phyloP scores from a whole-genome alignment of 352 stramenopile genomes.

The Hyaloperonospora brassicae region DNA sequence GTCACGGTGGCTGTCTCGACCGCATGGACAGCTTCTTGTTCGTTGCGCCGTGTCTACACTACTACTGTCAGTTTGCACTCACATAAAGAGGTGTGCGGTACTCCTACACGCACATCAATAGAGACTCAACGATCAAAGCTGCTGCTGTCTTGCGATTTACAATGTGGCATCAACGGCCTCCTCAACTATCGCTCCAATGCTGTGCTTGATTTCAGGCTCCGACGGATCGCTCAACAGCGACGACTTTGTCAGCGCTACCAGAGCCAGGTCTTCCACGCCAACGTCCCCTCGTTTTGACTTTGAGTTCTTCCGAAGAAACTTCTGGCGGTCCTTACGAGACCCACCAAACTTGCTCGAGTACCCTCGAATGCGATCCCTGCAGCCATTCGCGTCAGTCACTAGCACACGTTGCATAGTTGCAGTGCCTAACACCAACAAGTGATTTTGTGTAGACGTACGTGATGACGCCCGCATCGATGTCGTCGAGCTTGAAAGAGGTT shows the following conservation, averaged over 20 bases:
- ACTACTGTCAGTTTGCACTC: constrained; percentile 32
- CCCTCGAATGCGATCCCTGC: constrained; percentile 58
- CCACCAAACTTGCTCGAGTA: constrained; percentile 71
- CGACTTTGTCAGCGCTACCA: constrained; percentile 17
- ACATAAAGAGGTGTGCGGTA: neutral
- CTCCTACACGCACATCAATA: constrained; percentile 7
- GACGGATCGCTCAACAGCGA: constrained; percentile 6
- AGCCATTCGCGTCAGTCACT: neutral
- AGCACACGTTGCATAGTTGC: too few species aligned
- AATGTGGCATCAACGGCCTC: constrained; percentile 51
- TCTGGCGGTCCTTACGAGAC: constrained; percentile 52
- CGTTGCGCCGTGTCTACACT: constrained; percentile 52
- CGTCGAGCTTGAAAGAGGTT: constrained; percentile 62
- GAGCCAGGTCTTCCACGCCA: constrained; percentile 30
- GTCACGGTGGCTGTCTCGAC: constrained; percentile 69
- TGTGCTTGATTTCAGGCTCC: constrained; percentile 21
- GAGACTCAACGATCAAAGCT: constrained; percentile 8
- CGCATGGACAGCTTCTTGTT: constrained; percentile 78
- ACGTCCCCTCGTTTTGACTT: constrained; percentile 17
- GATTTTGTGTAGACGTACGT: constrained; percentile 52
- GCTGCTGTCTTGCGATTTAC: constrained; percentile 21
- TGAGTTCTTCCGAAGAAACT: constrained; percentile 50
- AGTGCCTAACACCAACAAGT: neutral
- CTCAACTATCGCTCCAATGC: constrained; percentile 38
- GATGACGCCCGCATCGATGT: constrained; percentile 54